A percentile compares a stretch with the other conserved stretches of the same genome.
These are phyloP conservation scores for Penicillium coprophilum DNA, from an alignment of 495 filamentous ascomycete species.

Conservation along the genomic window DNA sequence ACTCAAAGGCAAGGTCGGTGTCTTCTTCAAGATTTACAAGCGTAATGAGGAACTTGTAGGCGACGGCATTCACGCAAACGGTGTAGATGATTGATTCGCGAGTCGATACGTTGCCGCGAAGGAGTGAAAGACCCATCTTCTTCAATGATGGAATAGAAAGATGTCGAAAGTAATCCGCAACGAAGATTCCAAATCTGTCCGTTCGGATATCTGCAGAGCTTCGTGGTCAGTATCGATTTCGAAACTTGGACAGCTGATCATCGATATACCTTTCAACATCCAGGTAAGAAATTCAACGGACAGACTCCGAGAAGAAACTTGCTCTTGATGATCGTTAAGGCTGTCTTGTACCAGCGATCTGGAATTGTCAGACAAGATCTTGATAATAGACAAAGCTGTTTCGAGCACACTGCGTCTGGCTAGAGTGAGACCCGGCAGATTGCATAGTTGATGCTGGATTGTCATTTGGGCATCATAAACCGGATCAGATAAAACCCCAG, in stretches of 20 bases:
- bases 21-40: conserved; percentile 10
- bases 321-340: neutral
- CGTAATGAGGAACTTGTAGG: conserved; percentile 25
- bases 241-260: neutral
- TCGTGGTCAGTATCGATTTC: neutral
- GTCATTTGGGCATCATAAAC: conserved; percentile 13
- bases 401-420: conserved; percentile 15
- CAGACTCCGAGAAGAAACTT: neutral
- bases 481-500: neutral
- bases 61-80: conserved; percentile 22
- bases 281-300: conserved; percentile 22
- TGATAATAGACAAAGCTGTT: conserved; percentile 13
- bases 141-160: conserved; percentile 17
- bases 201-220: conserved; percentile 18
- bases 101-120: conserved; percentile 9
- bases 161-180: conserved; percentile 27
- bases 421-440: conserved; percentile 6
- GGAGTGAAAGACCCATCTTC: conserved; percentile 20
- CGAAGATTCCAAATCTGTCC: conserved; percentile 20
- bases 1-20: conserved; percentile 10
- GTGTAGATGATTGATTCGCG: conserved; percentile 16
- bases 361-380: conserved; percentile 1
- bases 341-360: neutral
- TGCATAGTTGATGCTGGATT: conserved; percentile 11
- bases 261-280: conserved; percentile 27